phyloP scores from a whole-genome alignment of 140 eudicot species.

The Bidens hawaiensis region DNA sequence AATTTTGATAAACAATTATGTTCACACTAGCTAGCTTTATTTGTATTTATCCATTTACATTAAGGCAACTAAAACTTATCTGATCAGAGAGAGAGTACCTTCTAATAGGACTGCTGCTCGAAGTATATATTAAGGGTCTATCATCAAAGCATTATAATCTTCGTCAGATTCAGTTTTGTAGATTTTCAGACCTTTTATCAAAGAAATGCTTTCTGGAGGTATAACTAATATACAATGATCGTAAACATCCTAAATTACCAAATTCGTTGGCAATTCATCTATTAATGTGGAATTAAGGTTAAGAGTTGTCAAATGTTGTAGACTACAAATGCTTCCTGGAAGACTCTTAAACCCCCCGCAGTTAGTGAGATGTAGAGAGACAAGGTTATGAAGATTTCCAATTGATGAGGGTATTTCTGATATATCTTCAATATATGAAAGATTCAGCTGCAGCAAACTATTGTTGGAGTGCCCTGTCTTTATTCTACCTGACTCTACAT shows the following conservation, averaged over 20 bases:
- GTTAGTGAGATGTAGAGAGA: not conserved
- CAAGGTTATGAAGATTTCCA: too few species aligned
- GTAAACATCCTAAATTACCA: slow-evolving; percentile 3
- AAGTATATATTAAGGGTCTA: too few species aligned
- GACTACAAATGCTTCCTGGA: slow-evolving; percentile 2
- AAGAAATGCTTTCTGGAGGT: too few species aligned
- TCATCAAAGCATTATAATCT: too few species aligned
- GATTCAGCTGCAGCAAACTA: not conserved
- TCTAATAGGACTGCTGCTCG: too few species aligned
- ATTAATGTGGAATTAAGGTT: not conserved
- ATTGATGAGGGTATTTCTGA: slow-evolving; percentile 13
- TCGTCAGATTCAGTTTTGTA: too few species aligned
- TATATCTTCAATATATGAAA: not conserved
- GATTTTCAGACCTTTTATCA: too few species aligned
- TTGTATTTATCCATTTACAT: too few species aligned
- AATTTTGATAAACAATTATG: too few species aligned
- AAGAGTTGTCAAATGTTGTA: slow-evolving; percentile 4
- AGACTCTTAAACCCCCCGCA: not conserved
- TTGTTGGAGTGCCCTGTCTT: not conserved
- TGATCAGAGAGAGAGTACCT: too few species aligned
- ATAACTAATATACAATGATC: not conserved
- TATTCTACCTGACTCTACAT: not conserved
- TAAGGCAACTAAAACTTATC: too few species aligned
- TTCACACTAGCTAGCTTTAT: too few species aligned
- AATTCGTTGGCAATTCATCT: not conserved